Evolutionary conservation across 495 filamentous ascomycete genomes (phyloP), one percentile per base, ranked within the genome.

Genomic region (Penicillium antarcticum): DNA sequence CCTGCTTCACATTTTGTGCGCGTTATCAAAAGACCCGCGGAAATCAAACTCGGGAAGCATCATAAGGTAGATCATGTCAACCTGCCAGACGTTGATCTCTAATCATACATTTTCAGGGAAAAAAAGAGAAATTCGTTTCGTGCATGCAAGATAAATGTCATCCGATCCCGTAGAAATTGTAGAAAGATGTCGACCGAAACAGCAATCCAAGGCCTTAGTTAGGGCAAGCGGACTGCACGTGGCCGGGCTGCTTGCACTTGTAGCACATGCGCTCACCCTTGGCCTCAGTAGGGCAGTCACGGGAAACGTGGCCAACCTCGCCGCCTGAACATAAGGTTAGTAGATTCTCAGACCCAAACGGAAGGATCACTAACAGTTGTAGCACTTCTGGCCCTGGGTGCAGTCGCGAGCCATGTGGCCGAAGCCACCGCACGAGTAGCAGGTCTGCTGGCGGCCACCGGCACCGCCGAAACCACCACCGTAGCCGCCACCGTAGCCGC

Each of bases 331-430:
- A 48, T 33, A 11, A 10, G 39, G 61, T 37, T 43, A 40, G 37
- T 14, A 48, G n/a, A n/a, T 16, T 6, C 17, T 11, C 10, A 21
- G 11, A 10, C 3, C 26, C 5, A 29, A 6, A 3, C 1, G 1
- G 24, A 19, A 21, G 5, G 2, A 6, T 5, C 12, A 68, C 80
- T 67, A 62, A 86, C 94, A 98, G 83, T 97, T 97, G 85, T 98
- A 98, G 85, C 94, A 98, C 80, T 97, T 97, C 79, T 92, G 91
- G 48, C 94, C 94, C 64, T 97, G 94, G 41, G 95, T 96, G 75
- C 94, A 98, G 73, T 97, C 94, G 58, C 92, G 86, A 62, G 88
- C 91, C 86, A 97, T 90, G 77, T 98, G 94, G 56, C 94, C 95
- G 67, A 88, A 91, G 40, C 94, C 94, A 63, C 94, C 92, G 72